These are phyloP conservation scores for Fusarium proliferatum DNA, from an alignment of 2,329 filamentous ascomycete genomes.

Conservation along the genomic window DNA sequence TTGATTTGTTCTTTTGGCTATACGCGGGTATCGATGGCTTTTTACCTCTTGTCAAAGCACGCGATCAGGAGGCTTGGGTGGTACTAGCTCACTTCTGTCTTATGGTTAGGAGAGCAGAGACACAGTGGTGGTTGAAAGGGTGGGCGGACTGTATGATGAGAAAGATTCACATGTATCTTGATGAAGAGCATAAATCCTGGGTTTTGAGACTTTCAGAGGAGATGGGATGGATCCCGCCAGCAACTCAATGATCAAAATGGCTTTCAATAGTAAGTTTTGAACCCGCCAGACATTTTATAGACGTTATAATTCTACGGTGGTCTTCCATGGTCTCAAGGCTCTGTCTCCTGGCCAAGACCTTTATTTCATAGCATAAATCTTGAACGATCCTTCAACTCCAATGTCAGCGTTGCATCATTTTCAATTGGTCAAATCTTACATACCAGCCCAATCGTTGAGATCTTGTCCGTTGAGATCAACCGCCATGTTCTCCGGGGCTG, in stretches of 20 bases:
- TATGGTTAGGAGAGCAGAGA: not conserved
- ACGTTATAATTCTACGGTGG: rapidly evolving
- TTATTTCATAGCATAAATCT: not conserved
- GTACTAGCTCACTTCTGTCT: not conserved
- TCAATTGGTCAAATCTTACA: rapidly evolving
- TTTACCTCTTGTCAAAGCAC: not conserved
- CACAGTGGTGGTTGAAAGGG: not conserved
- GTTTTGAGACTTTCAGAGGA: not conserved
- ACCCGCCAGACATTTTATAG: rapidly evolving
- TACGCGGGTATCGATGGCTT: not conserved
- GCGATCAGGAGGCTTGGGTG: not conserved
- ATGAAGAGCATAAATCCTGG: not conserved
- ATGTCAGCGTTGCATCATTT: not conserved
- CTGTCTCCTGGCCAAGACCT: not conserved
- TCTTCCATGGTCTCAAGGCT: not conserved
- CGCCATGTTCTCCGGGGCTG: not conserved
- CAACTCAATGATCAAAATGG: not conserved
- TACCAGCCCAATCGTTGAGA: not conserved
- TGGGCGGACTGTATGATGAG: not conserved
- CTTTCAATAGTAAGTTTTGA: rapidly evolving
- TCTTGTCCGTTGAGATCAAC: not conserved
- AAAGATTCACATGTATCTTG: not conserved
- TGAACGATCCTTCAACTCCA: not conserved
- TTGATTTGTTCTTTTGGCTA: not conserved
- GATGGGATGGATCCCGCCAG: not conserved